phyloP scores from a whole-genome alignment of 2,329 filamentous ascomycete species.

The Diaporthe amygdali region DNA sequence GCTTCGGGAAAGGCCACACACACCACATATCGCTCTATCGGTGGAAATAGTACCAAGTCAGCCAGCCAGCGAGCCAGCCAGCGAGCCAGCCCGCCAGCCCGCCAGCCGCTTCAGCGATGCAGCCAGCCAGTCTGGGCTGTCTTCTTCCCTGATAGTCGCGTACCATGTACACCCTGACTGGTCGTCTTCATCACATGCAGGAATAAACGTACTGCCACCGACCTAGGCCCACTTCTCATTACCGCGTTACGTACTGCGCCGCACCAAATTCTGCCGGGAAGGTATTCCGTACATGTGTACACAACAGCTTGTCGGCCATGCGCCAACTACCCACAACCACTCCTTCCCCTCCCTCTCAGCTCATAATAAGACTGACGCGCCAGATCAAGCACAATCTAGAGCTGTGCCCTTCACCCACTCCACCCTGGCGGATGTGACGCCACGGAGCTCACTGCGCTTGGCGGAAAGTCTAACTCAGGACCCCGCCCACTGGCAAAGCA shows the following conservation, averaged over 20 bases:
- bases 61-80: background rate
- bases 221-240: conserved; percentile 20
- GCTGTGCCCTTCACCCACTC: background rate
- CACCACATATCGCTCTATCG: background rate
- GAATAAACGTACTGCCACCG: background rate
- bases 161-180: background rate
- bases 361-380: conserved; percentile 4
- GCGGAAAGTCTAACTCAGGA: conserved; percentile 7
- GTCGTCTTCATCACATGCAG: conserved; percentile 2
- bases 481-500: background rate
- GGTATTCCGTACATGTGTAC: conserved; percentile 1
- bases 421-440: conserved; percentile 14
- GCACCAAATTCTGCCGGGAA: conserved; percentile 3
- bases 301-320: conserved; percentile 3
- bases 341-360: background rate
- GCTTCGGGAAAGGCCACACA: background rate
- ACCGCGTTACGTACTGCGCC: conserved; percentile 15
- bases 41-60: background rate
- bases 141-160: background rate
- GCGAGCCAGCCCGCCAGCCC: too few species aligned
- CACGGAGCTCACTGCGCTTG: conserved; percentile 12
- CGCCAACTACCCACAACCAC: background rate
- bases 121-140: background rate
- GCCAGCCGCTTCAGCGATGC: too few species aligned
- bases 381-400: conserved; percentile 7